Base-by-base conservation (phyloP, 1,139 yeast species). In the Blastobotrys ciferrii region DNA sequence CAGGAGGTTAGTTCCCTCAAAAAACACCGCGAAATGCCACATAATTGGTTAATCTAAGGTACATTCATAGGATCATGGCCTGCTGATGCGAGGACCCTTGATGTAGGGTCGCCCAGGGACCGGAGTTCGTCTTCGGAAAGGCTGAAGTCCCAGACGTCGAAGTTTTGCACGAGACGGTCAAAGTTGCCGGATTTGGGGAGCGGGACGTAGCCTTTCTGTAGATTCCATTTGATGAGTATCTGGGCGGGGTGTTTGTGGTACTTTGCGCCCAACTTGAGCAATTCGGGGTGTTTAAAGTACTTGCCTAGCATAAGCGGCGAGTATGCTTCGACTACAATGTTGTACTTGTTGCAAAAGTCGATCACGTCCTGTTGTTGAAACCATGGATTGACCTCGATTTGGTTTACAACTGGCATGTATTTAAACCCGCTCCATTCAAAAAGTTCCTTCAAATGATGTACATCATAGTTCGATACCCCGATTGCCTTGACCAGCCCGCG, bases 331-430 rank as follows among this genome's bases (percentile, higher is more conserved):
- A 87, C 74, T 47, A 80, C 82, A 61, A 87, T 79, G 45, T 77
- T 81, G 55, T 78, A 68, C 38, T 69, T 62, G 64, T 83, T 78
- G 53, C 78, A 84, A 63, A 70, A 86, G 58, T 82, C 76, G 53
- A 86, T 67, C 64, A 87, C 73, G 58, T 74, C 75, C 52, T 77
- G 78, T 71, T 87, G 96, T 59, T 84, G 87, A 65, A 87, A 76
- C 73, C 85, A 87, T 55, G 96, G 95, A 68, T 87, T 96, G 68
- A 84, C 88, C 73, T 88, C 96, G 63, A 88, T 84, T 70, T 88
- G 96, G 61, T 85, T 75, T 49, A 78, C 87, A 47, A 84, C 86
- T 43, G 96, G 96, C 61, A 72, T 77, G 62, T 87, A 79, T 57
- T 72, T 77, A 60, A 84, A 71, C 12, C 42, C 50, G 55, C 85